These are phyloP conservation scores for Hymenoscyphus albidus DNA, from an alignment of 2,329 filamentous ascomycete species.

Conservation along the genomic window DNA sequence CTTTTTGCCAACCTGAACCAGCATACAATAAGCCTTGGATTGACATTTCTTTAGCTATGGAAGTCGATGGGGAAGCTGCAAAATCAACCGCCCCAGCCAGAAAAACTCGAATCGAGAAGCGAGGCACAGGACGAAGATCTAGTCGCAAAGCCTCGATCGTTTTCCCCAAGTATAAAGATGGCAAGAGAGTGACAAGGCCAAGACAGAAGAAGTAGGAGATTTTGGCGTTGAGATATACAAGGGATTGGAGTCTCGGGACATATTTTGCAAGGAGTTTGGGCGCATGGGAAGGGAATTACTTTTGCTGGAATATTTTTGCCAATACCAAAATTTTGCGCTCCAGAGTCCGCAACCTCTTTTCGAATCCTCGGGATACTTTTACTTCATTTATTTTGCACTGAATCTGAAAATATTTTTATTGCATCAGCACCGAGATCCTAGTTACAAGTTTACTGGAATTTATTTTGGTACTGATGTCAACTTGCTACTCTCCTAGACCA, in stretches of 20 bases:
- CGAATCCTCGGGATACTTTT: background rate
- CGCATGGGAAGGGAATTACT: background rate
- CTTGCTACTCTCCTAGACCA: too few relatives aligned
- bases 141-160: constrained; percentile 53
- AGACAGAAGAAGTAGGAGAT: constrained; percentile 27
- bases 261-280: constrained; percentile 15
- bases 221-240: background rate
- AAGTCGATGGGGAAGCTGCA: constrained; percentile 45
- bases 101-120: constrained; percentile 56
- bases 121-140: constrained; percentile 37
- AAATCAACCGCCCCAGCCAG: constrained; percentile 38
- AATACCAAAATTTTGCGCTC: background rate
- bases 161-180: constrained; percentile 56
- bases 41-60: constrained; percentile 46
- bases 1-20: background rate
- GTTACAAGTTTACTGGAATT: background rate
- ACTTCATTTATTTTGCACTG: too few relatives aligned
- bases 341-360: background rate
- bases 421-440: background rate
- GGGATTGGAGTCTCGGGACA: constrained; percentile 10
- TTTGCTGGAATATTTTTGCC: background rate
- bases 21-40: background rate
- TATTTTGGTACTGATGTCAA: background rate
- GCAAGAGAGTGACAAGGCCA: constrained; percentile 40
- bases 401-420: background rate